Evolutionary conservation across 108 stramenopile genomes (phyloP), one percentile per base, ranked within the genome.

Genomic region (Mayamaea pseudoterrestris): DNA sequence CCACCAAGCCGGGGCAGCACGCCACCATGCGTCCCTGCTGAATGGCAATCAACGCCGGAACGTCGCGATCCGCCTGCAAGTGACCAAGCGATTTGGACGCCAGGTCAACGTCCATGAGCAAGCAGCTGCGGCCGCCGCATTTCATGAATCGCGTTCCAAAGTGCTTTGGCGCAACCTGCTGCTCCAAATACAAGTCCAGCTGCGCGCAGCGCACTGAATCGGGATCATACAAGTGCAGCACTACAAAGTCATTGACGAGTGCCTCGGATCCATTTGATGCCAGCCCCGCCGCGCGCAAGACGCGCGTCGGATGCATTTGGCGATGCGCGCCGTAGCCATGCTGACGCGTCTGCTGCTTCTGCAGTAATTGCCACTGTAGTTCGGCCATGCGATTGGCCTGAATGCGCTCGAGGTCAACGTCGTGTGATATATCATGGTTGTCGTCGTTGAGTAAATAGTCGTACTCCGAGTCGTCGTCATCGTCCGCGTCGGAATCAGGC

Each of bases 261-360:
- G 50, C 35, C 31, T 46, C 62, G 39, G 12, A 50, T 32, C 30
- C 27, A n/a, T n/a, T n/a, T 26, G 31, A 28, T 27, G 48, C 58
- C 36, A 80, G 47, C 13, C 81, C 86, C 26, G 73, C 82, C 2
- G 66, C 63, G 11, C 57, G 30, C 20, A 84, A 68, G 3, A 78
- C 67, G 14, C 80, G 74, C 14, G 49, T 34, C 9, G 87, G 83
- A 51, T 80, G 73, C 61, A 77, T 54, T 53, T 84, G 87, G 9
- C 87, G 74, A 65, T 82, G 80, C 3, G 65, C 65, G 3, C 87
- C 87, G 31, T 76, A 90, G 16, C 87, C 87, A 54, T 90, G 87
- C 26, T 69, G 56, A 4, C 58, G 46, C 3, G 69, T 53, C 1
- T 65, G 24, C 53, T 90, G 75, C 18, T 45, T 39, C 31, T 52